These are phyloP conservation scores for Funneliformis mosseae DNA, from an alignment of 192 early-diverging fungal species.

Conservation along the genomic window DNA sequence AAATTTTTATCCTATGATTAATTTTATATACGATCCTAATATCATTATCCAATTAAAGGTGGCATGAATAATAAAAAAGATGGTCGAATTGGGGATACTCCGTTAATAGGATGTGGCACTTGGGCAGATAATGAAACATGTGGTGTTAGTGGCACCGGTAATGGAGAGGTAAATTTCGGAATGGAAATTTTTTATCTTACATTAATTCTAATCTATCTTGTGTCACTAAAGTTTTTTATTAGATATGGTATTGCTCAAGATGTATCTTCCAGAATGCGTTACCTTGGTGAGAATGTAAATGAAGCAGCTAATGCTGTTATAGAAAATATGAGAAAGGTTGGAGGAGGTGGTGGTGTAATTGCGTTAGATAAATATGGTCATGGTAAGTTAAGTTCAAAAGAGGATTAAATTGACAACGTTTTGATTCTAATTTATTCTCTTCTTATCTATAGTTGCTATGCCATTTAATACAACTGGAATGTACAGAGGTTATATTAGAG, in stretches of 20 bases:
- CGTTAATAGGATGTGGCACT: slow-evolving; percentile 49
- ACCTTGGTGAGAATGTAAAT: slow-evolving; percentile 39
- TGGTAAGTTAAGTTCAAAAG: slow-evolving; percentile 22
- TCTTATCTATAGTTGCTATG: slow-evolving; percentile 40
- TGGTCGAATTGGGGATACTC: slow-evolving; percentile 52
- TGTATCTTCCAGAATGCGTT: slow-evolving; percentile 48
- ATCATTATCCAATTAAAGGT: slow-evolving; percentile 16
- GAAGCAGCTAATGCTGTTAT: slow-evolving; percentile 41
- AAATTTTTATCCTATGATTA: too few species aligned
- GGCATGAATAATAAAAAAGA: slow-evolving; percentile 50
- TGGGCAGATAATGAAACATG: slow-evolving; percentile 50
- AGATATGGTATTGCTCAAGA: slow-evolving; percentile 44
- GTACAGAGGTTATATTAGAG: slow-evolving; percentile 49
- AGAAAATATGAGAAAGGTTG: slow-evolving; percentile 39
- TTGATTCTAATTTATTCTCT: not conserved
- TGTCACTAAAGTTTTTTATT: slow-evolving; percentile 43
- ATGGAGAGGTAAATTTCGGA: slow-evolving; percentile 44
- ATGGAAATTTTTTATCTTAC: not conserved
- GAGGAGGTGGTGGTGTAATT: slow-evolving; percentile 47
- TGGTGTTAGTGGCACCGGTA: slow-evolving; percentile 50
- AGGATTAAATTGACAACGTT: not conserved
- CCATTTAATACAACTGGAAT: slow-evolving; percentile 49
- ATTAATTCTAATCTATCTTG: not conserved
- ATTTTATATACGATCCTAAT: too few species aligned
- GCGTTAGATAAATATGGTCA: slow-evolving; percentile 47